These are phyloP conservation scores for Scutellaria minor DNA, from an alignment of 257 asterid species.

Conservation along the genomic window DNA sequence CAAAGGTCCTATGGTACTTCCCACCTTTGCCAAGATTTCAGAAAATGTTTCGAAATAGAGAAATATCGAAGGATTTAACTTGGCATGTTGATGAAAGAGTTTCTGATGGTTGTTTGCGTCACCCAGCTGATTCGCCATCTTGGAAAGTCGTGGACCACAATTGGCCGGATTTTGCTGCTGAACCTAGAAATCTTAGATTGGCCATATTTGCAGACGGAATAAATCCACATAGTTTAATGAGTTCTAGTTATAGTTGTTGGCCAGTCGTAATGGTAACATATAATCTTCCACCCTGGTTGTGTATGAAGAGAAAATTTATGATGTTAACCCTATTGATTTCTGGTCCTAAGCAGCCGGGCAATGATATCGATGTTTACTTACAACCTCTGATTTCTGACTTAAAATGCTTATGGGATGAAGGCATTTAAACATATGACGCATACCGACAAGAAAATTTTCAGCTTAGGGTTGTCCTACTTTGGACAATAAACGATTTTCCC, in stretches of 20 bases:
- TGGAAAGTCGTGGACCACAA: neutral
- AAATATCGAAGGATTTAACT: neutral
- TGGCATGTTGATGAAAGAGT: neutral
- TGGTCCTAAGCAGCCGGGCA: neutral
- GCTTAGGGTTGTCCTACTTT: neutral
- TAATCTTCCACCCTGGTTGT: neutral
- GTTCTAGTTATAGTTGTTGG: conserved; percentile 19
- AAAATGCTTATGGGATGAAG: neutral
- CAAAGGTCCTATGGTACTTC: neutral
- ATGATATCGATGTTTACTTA: conserved; percentile 10
- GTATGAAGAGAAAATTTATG: conserved; percentile 3
- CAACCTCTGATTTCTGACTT: neutral
- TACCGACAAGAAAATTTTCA: neutral
- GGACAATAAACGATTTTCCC: neutral
- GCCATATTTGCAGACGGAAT: neutral
- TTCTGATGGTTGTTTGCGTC: neutral
- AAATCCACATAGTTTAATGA: no score
- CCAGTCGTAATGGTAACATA: conserved; percentile 1
- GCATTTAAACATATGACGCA: neutral
- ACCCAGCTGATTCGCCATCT: neutral
- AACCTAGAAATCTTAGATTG: neutral
- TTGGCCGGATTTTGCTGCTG: neutral
- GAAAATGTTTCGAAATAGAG: neutral
- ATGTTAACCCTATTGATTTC: conserved; percentile 2
- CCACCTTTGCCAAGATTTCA: neutral